A percentile compares a stretch with the other conserved stretches of the same genome.
phyloP scores from a whole-genome alignment of 2,329 filamentous ascomycete genomes.

The Cercospora beticola region DNA sequence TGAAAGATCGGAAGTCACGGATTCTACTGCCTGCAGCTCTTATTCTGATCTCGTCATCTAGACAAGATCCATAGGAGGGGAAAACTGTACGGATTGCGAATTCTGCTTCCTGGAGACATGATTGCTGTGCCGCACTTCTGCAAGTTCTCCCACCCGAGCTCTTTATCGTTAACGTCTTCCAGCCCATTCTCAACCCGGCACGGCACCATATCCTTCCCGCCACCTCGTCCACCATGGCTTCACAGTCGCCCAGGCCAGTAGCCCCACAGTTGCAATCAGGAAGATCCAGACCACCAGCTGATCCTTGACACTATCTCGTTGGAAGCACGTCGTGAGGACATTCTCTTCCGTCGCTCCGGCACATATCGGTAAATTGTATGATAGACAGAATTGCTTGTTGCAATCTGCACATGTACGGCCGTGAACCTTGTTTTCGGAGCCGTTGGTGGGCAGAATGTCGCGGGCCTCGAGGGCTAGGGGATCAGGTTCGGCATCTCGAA shows the following conservation, averaged over 20 bases:
- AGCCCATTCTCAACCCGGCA: not conserved
- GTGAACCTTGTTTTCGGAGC: constrained; percentile 21
- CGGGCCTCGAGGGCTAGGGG: constrained; percentile 12
- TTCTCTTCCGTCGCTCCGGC: constrained; percentile 64
- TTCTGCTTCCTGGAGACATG: not conserved
- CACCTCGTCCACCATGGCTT: constrained; percentile 57
- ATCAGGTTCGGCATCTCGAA: constrained; percentile 22
- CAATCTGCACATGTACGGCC: constrained; percentile 61
- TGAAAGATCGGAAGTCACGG: not conserved
- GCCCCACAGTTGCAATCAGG: constrained; percentile 60
- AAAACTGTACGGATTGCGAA: not conserved
- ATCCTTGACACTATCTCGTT: constrained; percentile 67
- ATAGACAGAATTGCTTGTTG: constrained; percentile 65
- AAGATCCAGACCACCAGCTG: constrained; percentile 66
- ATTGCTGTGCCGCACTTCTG: too few relatives aligned
- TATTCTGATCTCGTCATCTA: not conserved
- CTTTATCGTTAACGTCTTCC: too few relatives aligned
- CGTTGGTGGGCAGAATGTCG: constrained; percentile 15
- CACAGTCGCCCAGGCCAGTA: constrained; percentile 60
- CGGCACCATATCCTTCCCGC: constrained; percentile 19
- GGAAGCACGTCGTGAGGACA: constrained; percentile 66
- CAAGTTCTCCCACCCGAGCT: too few relatives aligned
- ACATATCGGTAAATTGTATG: constrained; percentile 62
- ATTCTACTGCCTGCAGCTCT: not conserved
- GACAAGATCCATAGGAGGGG: not conserved